A percentile compares a stretch with the other conserved stretches of the same genome.
phyloP scores from a whole-genome alignment of 345 rosid species.

The Ceriops zippeliana region DNA sequence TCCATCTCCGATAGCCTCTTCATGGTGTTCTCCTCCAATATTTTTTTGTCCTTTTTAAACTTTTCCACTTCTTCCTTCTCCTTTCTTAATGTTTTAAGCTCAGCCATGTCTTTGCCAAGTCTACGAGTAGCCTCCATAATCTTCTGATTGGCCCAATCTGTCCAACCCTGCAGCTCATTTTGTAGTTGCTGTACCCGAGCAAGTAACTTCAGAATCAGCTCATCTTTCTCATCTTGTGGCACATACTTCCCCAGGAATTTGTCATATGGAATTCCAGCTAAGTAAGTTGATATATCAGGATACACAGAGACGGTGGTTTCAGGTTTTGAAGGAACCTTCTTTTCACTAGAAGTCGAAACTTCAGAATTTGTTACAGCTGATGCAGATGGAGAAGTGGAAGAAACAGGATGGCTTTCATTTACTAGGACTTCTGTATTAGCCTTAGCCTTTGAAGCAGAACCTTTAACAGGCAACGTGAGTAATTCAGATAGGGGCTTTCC shows the following conservation, averaged over 20 bases:
- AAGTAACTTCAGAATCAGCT: slow-evolving; percentile 27
- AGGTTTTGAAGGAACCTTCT: not conserved
- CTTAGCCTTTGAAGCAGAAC: slow-evolving; percentile 26
- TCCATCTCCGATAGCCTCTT: slow-evolving; percentile 40
- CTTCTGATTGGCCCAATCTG: slow-evolving; percentile 37
- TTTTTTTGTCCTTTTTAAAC: slow-evolving; percentile 19
- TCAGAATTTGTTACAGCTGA: slow-evolving; percentile 23
- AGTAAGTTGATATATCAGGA: slow-evolving; percentile 16
- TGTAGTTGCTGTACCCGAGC: slow-evolving; percentile 19
- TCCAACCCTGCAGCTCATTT: slow-evolving; percentile 29
- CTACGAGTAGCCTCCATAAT: slow-evolving; percentile 39
- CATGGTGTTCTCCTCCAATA: slow-evolving; percentile 27
- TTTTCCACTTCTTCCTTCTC: slow-evolving; percentile 35
- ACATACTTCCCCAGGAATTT: slow-evolving; percentile 33
- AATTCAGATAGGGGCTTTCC: slow-evolving; percentile 33
- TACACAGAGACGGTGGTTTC: not conserved
- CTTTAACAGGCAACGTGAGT: slow-evolving; percentile 24
- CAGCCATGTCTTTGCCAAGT: slow-evolving; percentile 28
- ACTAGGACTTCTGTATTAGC: slow-evolving; percentile 22
- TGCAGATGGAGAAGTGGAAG: slow-evolving; percentile 5
- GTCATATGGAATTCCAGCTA: slow-evolving; percentile 42
- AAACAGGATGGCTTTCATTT: not conserved
- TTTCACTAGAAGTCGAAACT: slow-evolving; percentile 21
- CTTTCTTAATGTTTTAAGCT: slow-evolving; percentile 32
- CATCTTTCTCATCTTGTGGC: slow-evolving; percentile 27